Evolutionary conservation across 2,329 filamentous ascomycete genomes (phyloP).

Genomic region (Colletotrichum sp.): DNA sequence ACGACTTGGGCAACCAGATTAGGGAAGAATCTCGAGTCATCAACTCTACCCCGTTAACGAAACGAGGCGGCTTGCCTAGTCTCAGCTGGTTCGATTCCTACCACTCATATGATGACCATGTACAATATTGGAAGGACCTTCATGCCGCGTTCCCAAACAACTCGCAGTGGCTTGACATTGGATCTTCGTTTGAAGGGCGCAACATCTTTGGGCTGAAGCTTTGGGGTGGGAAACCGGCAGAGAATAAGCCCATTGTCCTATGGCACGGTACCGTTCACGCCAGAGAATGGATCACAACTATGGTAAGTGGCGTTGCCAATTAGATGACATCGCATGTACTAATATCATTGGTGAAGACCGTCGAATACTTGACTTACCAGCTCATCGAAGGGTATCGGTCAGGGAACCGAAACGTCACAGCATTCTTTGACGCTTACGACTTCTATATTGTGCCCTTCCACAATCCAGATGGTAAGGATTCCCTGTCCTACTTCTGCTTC

Average conservation of each 20-base stretch:
- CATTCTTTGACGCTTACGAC: conserved; percentile 59
- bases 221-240: conserved; percentile 44
- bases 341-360: conserved; percentile 24
- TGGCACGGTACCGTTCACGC: conserved; percentile 58
- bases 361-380: conserved; percentile 31
- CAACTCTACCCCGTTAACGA: conserved; percentile 14
- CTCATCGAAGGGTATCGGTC: conserved; percentile 48
- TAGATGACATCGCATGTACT: not conserved
- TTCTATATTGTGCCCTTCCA: conserved; percentile 61
- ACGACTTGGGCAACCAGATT: conserved; percentile 31
- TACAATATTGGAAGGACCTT: conserved; percentile 51
- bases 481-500: not conserved
- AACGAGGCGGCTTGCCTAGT: conserved; percentile 33
- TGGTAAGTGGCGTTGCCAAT: conserved; percentile 53
- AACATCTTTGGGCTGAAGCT: conserved; percentile 63
- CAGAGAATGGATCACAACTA: conserved; percentile 59
- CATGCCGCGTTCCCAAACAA: conserved; percentile 47
- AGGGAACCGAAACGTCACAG: conserved; percentile 36
- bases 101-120: conserved; percentile 56
- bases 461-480: conserved; percentile 51
- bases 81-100: conserved; percentile 57
- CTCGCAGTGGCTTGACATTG: conserved; percentile 49
- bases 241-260: conserved; percentile 49
- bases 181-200: conserved; percentile 47
- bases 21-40: conserved; percentile 28